These are phyloP conservation scores for Fusarium zealandicum DNA, from an alignment of 2,329 filamentous ascomycete species.

Conservation along the genomic window DNA sequence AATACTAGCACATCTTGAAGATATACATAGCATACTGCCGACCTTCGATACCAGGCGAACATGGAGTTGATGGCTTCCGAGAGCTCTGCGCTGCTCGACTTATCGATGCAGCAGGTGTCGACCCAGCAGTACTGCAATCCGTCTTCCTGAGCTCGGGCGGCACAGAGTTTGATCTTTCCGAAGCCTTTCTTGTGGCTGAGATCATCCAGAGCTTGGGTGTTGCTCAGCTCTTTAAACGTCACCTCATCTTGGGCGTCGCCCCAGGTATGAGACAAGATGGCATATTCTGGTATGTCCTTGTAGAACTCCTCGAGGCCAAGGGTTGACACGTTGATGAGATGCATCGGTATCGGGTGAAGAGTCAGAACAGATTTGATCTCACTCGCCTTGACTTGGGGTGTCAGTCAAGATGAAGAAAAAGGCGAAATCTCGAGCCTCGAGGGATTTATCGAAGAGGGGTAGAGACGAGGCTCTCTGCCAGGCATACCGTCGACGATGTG, in stretches of 20 bases:
- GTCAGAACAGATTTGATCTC: no score
- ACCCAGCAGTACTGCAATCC: conserved; percentile 39
- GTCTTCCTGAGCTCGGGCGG: conserved; percentile 19
- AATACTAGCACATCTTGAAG: conserved; percentile 38
- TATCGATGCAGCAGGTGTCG: conserved; percentile 43
- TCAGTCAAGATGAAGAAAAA: no score
- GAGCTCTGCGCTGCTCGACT: conserved; percentile 38
- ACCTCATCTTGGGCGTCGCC: conserved; percentile 11
- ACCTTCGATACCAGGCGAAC: conserved; percentile 38
- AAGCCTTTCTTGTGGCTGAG: conserved; percentile 27
- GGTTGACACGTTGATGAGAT: conserved; percentile 27
- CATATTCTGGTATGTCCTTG: conserved; percentile 24
- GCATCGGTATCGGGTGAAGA: conserved; percentile 11
- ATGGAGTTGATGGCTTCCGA: conserved; percentile 43
- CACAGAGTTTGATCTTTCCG: conserved; percentile 36
- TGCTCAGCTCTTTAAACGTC: neutral
- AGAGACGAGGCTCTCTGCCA: no score
- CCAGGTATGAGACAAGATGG: conserved; percentile 35
- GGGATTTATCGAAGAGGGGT: no score
- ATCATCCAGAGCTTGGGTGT: no score
- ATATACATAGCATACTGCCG: conserved; percentile 37
- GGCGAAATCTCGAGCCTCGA: no score
- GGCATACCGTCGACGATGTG: no score
- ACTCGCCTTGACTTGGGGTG: no score
- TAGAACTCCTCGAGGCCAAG: conserved; percentile 23